Conservation (phyloP, 2,329 filamentous ascomycete species). For the Penicillium sp. region DNA sequence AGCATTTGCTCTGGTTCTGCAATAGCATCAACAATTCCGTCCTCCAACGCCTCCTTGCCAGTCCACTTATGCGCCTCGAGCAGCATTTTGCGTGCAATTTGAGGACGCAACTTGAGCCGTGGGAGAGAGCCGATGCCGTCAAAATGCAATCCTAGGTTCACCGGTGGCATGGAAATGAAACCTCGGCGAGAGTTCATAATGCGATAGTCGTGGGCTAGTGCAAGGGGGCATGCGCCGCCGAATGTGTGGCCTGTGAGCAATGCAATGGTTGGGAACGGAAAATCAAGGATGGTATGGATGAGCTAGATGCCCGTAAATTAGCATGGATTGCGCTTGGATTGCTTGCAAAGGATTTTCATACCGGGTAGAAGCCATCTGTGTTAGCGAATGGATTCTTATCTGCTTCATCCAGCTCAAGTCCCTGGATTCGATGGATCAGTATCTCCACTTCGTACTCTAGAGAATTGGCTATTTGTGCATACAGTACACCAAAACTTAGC, state of each 20-base stretch:
- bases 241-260: conserved; percentile 54
- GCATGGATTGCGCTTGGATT: conserved; percentile 26
- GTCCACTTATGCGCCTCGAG: conserved; percentile 60
- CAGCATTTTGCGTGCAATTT: conserved; percentile 58
- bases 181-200: conserved; percentile 51
- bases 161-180: conserved; percentile 55
- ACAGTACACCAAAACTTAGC: conserved; percentile 53
- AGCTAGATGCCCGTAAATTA: conserved; percentile 28
- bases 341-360: conserved; percentile 35
- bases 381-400: conserved; percentile 58
- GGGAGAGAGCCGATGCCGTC: conserved; percentile 57
- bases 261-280: conserved; percentile 52
- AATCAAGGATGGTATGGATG: conserved; percentile 53
- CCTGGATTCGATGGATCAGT: conserved; percentile 20
- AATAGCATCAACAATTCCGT: conserved; percentile 58
- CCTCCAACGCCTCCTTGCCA: conserved; percentile 52
- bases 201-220: conserved; percentile 52
- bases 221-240: conserved; percentile 52
- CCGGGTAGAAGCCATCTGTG: conserved; percentile 60
- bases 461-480: neutral
- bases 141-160: conserved; percentile 59
- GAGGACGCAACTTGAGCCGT: conserved; percentile 54
- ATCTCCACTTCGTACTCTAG: no score
- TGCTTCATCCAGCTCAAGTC: conserved; percentile 51
- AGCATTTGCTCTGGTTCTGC: conserved; percentile 54